A percentile compares a stretch with the other conserved stretches of the same genome.
Conservation (phyloP, 2,329 filamentous ascomycete species). For the Trichoderma cornu-damae region DNA sequence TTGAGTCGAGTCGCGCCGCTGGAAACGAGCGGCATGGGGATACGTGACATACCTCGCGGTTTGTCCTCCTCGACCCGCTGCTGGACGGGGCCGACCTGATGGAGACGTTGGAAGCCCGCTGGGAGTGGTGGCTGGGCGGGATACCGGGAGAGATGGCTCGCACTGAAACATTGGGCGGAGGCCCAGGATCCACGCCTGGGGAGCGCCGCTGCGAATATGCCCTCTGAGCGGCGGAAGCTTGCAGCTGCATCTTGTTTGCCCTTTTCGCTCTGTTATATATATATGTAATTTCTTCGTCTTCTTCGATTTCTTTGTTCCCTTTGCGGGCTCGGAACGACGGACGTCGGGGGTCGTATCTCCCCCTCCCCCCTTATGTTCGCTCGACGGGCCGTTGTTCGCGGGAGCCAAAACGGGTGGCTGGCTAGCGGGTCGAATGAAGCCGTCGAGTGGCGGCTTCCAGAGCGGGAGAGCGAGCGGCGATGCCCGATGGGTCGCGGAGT, state of each 20-base stretch:
- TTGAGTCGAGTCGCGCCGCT: constrained; percentile 21
- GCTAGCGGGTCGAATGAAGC: constrained; percentile 1
- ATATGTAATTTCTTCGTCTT: no score
- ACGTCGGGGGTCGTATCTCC: no score
- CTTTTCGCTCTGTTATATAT: no score
- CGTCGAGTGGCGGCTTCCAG: background rate
- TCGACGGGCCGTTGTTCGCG: constrained; percentile 5
- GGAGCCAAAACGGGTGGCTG: constrained; percentile 11
- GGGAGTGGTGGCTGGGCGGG: constrained; percentile 53
- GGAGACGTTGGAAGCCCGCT: constrained; percentile 60
- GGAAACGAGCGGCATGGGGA: background rate
- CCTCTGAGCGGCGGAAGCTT: constrained; percentile 45
- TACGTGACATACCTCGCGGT: constrained; percentile 33
- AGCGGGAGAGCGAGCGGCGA: background rate
- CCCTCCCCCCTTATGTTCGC: background rate
- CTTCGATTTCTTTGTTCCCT: no score
- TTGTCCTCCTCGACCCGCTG: constrained; percentile 29
- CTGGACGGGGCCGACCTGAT: constrained; percentile 52
- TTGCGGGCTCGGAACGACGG: no score
- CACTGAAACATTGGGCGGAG: constrained; percentile 50
- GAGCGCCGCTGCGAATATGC: constrained; percentile 54
- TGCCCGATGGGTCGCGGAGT: background rate
- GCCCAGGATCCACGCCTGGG: constrained; percentile 56
- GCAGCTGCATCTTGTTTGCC: constrained; percentile 43
- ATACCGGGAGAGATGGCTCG: constrained; percentile 55